Evolutionary conservation across 1,284 basidiomycete species (phyloP).

Genomic region (Hypsizygus ulmarius): DNA sequence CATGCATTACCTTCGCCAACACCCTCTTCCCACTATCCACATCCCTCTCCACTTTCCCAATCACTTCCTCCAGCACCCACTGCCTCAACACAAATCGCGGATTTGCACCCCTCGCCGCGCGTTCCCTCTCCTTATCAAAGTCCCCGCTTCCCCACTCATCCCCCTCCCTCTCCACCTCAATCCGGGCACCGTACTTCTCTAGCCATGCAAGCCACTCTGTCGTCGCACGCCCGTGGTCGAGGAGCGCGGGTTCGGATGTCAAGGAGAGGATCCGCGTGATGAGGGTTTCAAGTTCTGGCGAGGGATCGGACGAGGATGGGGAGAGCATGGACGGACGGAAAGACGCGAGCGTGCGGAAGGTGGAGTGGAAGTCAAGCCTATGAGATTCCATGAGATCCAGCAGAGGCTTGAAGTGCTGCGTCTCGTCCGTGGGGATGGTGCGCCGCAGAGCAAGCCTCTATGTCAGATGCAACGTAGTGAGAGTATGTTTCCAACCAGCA

Average conservation of each 20-base stretch:
- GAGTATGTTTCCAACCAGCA: no score
- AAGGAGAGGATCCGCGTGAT: constrained; percentile 48
- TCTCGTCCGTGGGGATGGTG: constrained; percentile 55
- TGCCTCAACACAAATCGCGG: constrained; percentile 89
- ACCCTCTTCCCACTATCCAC: constrained; percentile 55
- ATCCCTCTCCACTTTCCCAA: constrained; percentile 67
- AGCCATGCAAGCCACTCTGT: constrained; percentile 67
- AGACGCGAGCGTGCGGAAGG: constrained; percentile 67
- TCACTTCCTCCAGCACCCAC: constrained; percentile 92
- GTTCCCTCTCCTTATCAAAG: constrained; percentile 41
- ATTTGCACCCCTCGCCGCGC: constrained; percentile 56
- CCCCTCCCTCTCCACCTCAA: constrained; percentile 51
- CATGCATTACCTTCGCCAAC: constrained; percentile 74
- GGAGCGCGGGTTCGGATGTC: constrained; percentile 41
- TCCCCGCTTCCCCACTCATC: constrained; percentile 42
- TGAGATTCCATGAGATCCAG: constrained; percentile 69
- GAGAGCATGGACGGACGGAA: constrained; percentile 56
- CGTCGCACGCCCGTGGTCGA: constrained; percentile 44
- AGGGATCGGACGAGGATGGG: constrained; percentile 14
- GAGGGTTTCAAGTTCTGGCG: constrained; percentile 40
- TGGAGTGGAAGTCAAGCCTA: constrained; percentile 79
- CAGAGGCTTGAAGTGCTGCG: constrained; percentile 57
- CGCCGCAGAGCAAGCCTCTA: constrained; percentile 75
- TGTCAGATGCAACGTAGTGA: neutral
- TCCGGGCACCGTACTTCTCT: constrained; percentile 59